phyloP scores from a whole-genome alignment of 2,329 filamentous ascomycete species.

The Aspergillus novoparasiticus region DNA sequence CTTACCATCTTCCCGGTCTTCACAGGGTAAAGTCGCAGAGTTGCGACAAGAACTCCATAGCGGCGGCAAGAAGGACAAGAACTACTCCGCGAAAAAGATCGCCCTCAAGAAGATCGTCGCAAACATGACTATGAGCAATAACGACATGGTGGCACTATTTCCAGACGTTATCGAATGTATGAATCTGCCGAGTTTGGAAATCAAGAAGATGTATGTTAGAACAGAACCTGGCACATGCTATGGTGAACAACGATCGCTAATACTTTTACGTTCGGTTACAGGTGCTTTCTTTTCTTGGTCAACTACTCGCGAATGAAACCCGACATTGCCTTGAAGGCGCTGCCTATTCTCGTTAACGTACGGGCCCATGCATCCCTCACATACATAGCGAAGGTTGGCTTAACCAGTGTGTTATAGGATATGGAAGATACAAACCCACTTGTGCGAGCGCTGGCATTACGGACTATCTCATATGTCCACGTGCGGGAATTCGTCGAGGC shows the following conservation, averaged over 20 bases:
- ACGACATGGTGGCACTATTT: slow-evolving; percentile 97
- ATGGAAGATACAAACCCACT: slow-evolving; percentile 92
- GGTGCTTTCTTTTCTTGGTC: slow-evolving; percentile 96
- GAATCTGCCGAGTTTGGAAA: slow-evolving; percentile 90
- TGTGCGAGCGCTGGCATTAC: slow-evolving; percentile 85
- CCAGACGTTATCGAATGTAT: slow-evolving; percentile 95
- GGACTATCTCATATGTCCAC: slow-evolving; percentile 97
- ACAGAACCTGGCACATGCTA: not conserved
- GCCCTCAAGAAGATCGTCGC: slow-evolving; percentile 99
- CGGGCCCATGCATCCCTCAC: slow-evolving; percentile 25
- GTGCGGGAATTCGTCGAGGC: slow-evolving; percentile 94
- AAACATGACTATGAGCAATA: slow-evolving; percentile 99
- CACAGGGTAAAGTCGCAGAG: slow-evolving; percentile 98
- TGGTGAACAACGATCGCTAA: slow-evolving; percentile 11
- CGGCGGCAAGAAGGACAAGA: slow-evolving; percentile 98
- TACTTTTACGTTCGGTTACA: slow-evolving; percentile 41
- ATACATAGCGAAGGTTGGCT: not conserved
- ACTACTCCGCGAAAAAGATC: slow-evolving; percentile 91
- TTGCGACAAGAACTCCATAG: slow-evolving; percentile 90
- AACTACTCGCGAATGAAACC: slow-evolving; percentile 96
- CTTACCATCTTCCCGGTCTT: slow-evolving; percentile 37
- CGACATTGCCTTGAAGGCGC: slow-evolving; percentile 88
- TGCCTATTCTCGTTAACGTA: slow-evolving; percentile 82
- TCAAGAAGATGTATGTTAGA: slow-evolving; percentile 89
- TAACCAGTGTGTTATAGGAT: slow-evolving; percentile 59